Base-by-base conservation (phyloP, 2,329 filamentous ascomycete genomes). In the Diplodia sapinea region DNA sequence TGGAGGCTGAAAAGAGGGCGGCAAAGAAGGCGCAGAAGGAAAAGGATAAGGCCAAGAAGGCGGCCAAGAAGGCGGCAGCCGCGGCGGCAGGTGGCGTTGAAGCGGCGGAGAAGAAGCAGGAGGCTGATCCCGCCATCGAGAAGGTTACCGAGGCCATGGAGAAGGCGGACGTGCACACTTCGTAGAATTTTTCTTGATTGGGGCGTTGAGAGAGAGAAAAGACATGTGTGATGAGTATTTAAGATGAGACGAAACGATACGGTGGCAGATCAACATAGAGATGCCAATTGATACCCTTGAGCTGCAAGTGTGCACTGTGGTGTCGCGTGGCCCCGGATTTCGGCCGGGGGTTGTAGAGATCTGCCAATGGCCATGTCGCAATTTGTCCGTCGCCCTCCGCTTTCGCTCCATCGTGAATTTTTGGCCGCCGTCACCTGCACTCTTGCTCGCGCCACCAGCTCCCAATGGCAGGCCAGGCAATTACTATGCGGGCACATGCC, bases 21-120 rank as follows among this genome's bases (percentile, higher is more conserved):
- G 83, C 83, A 2, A 82, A 86, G 65, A 88, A 89, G 78, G 87
- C 85, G 2, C 86, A 91, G 71, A 88, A 92, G 71, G 83, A 89
- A 71, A 76, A 79, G 87, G 43, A 87, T 4, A 78, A 76, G 69
- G 73, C 79, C 6, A 82, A 82, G 72, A 89, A 91, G 61, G 83
- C 87, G 29, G 87, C 81, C 20, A 83, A 89, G 75, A 87, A 89
- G 71, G 66, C 66, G 15, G 66, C 66, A 4, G 52, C 49, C 13
- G 55, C 49, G 1, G 43, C 43, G 3, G 50, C 66, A 36, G 49
- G 56, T 7, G 89, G 91, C 11, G 67, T 68, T 8, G 67, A 68
- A 54, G 55, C 63, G 4, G 56, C 52, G 33, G 67, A 68, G 31
- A 68, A 68, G 64, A 65, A 68, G 55, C 67, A 68, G 33, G 67